These are phyloP conservation scores for Hysterium pulicare DNA, from an alignment of 2,329 filamentous ascomycete genomes.

Conservation along the genomic window DNA sequence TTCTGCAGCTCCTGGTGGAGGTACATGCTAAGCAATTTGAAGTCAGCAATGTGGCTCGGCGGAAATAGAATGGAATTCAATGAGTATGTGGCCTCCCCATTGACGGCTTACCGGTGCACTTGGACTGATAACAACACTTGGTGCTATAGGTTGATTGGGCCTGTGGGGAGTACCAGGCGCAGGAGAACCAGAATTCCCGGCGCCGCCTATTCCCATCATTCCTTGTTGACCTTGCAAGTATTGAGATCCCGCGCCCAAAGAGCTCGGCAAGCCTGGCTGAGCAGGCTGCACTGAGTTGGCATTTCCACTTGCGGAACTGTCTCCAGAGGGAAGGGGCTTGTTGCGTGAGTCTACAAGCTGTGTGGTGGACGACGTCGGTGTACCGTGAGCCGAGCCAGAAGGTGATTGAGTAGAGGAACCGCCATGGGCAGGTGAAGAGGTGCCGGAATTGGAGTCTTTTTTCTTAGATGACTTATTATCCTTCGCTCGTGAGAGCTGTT, in stretches of 20 bases:
- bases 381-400: constrained; percentile 60
- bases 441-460: constrained; percentile 61
- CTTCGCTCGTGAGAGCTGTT: constrained; percentile 90
- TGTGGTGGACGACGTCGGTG: constrained; percentile 85
- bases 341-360: constrained; percentile 81
- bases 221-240: constrained; percentile 30
- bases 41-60: constrained; percentile 12
- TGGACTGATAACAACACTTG: constrained; percentile 90
- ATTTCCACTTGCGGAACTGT: constrained; percentile 21
- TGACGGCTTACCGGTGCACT: constrained; percentile 67
- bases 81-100: too few species aligned
- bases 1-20: constrained; percentile 88
- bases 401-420: constrained; percentile 54
- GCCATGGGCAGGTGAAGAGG: constrained; percentile 70
- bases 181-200: constrained; percentile 47
- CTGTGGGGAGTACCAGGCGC: constrained; percentile 58
- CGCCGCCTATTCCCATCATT: constrained; percentile 28
- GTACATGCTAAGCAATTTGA: constrained; percentile 65
- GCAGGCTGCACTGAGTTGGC: constrained; percentile 28
- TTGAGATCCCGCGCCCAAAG: constrained; percentile 26
- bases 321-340: constrained; percentile 63
- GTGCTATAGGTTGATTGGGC: constrained; percentile 63
- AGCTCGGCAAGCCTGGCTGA: constrained; percentile 28
- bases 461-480: constrained; percentile 74
- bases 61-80: too few species aligned